Percentiles rank a stretch among this genome's conserved stretches.
Evolutionary conservation across 345 rosid genomes (phyloP).

Genomic region (Brassica napus): Da-Ae NC_063437.1:3251001-3251500

Average conservation of each 20-base stretch:
- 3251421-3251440: no score
- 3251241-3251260: neutral
- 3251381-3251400: no score
- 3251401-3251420: no score
- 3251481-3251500: no score
- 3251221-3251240: neutral
- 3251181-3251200: neutral
- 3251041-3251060: neutral
- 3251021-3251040: neutral
- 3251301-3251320: no score
- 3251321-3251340: no score
- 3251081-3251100: neutral
- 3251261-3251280: neutral
- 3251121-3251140: neutral
- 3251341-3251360: no score
- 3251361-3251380: no score
- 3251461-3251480: no score
- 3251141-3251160: neutral
- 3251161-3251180: neutral
- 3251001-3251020: neutral
- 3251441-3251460: no score
- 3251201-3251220: neutral
- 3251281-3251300: neutral
- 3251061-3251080: neutral
- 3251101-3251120: neutral